Percentiles rank a stretch among this genome's conserved stretches.
phyloP scores from a whole-genome alignment of 2,329 filamentous ascomycete species.

The Monosporascus sp. region DNA sequence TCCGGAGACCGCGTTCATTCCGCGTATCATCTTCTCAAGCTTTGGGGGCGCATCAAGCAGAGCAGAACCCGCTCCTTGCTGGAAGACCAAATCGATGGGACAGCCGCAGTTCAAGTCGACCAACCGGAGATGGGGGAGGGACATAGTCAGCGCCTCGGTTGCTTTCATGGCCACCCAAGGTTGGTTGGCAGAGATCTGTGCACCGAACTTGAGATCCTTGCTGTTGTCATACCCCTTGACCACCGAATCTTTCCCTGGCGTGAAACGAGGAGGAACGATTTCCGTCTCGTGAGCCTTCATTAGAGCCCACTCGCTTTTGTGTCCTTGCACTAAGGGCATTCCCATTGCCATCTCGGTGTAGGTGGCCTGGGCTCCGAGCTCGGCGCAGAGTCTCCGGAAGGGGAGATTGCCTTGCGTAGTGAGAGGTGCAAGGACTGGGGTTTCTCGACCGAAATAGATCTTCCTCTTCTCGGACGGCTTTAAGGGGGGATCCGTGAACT shows the following conservation, averaged over 20 bases:
- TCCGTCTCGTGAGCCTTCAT: slow-evolving; percentile 90
- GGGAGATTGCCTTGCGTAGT: slow-evolving; percentile 97
- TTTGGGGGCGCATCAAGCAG: slow-evolving; percentile 85
- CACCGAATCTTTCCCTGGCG: slow-evolving; percentile 44
- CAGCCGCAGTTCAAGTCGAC: slow-evolving; percentile 97
- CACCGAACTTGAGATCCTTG: slow-evolving; percentile 82
- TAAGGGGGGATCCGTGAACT: slow-evolving; percentile 81
- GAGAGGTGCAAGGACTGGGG: slow-evolving; percentile 85
- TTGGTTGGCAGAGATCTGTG: slow-evolving; percentile 88
- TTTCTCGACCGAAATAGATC: slow-evolving; percentile 91
- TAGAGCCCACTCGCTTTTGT: slow-evolving; percentile 89
- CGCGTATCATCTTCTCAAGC: slow-evolving; percentile 88
- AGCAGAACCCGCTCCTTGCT: slow-evolving; percentile 82
- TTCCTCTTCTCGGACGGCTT: slow-evolving; percentile 88
- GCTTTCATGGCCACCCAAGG: slow-evolving; percentile 88
- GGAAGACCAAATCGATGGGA: slow-evolving; percentile 90
- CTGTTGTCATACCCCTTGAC: slow-evolving; percentile 76
- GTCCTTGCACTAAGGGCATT: slow-evolving; percentile 81
- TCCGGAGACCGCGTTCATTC: slow-evolving; percentile 91
- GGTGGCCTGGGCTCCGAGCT: slow-evolving; percentile 85
- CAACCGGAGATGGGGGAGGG: slow-evolving; percentile 78
- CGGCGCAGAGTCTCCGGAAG: slow-evolving; percentile 84
- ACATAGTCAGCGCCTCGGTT: slow-evolving; percentile 71
- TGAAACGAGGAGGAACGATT: slow-evolving; percentile 64
- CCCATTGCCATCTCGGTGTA: slow-evolving; percentile 99